A percentile compares a stretch with the other conserved stretches of the same genome.
These are phyloP conservation scores for Neurospora sp. DNA, from an alignment of 495 filamentous ascomycete species.

Conservation along the genomic window DNA sequence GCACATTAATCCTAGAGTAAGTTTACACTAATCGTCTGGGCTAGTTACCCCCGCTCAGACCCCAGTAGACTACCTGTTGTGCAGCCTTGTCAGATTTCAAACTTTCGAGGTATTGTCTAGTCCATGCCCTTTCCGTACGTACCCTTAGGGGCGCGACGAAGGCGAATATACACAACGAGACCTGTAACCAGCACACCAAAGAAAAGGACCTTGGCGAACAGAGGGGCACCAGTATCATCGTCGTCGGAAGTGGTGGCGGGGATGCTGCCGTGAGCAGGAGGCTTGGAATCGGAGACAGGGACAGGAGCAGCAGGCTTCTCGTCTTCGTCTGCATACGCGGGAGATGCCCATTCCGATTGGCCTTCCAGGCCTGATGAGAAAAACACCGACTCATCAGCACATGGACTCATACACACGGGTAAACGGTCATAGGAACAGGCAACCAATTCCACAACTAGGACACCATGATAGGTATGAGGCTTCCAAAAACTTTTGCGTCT, in stretches of 20 bases:
- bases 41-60: background rate
- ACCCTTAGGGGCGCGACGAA: conserved; percentile 1
- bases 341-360: conserved; percentile 4
- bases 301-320: background rate
- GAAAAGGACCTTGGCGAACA: conserved; percentile 28
- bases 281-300: background rate
- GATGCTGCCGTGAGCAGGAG: background rate
- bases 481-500: background rate
- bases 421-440: background rate
- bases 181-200: conserved; percentile 29
- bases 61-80: background rate
- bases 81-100: background rate
- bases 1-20: background rate
- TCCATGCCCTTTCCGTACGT: background rate
- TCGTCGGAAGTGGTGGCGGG: background rate
- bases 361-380: conserved; percentile 8
- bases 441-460: conserved; percentile 7
- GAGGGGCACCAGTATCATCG: conserved; percentile 18
- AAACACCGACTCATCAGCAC: conserved; percentile 3
- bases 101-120: background rate
- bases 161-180: conserved; percentile 24
- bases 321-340: background rate
- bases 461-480: conserved; percentile 1
- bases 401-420: conserved; percentile 1
- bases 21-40: background rate